Evolutionary conservation across 148 eudicot genomes (phyloP).

Genomic region (Arctostaphylos glauca): DNA sequence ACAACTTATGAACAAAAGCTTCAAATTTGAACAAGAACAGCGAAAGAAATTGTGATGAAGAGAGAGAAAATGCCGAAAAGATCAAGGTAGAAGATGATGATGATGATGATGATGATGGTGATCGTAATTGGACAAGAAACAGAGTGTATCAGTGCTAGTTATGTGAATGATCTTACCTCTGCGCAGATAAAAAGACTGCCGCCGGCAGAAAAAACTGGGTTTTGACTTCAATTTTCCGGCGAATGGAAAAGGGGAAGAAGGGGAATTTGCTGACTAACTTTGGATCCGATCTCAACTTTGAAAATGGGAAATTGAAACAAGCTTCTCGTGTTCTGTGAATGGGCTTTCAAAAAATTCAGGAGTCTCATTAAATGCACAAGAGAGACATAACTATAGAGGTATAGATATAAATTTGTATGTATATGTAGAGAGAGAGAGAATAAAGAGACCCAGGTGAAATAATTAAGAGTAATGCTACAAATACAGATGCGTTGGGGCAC

Average conservation of each 20-base stretch:
- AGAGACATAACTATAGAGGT: conserved; percentile 1
- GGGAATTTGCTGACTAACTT: too few relatives aligned
- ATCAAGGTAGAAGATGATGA: not conserved
- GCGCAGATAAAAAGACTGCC: not conserved
- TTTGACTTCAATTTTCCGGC: not conserved
- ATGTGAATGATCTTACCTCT: not conserved
- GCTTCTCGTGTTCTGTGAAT: conserved; percentile 24
- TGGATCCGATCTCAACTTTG: conserved; percentile 15
- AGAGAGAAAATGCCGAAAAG: not conserved
- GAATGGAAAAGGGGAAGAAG: not conserved
- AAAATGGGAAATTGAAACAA: conserved; percentile 4
- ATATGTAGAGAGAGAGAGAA: not conserved
- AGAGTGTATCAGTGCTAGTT: not conserved
- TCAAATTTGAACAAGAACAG: not conserved
- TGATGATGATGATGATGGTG: not conserved
- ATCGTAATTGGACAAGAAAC: not conserved
- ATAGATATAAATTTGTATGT: too few relatives aligned
- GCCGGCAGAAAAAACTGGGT: not conserved
- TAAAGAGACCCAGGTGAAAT: not conserved
- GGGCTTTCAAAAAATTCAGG: not conserved
- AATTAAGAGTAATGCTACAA: too few relatives aligned
- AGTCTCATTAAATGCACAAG: conserved; percentile 16
- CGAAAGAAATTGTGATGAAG: not conserved
- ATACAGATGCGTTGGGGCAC: too few relatives aligned
- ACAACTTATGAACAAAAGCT: not conserved